Evolutionary conservation across 129 eudicot species (phyloP), one percentile per base, ranked within the genome.

Genomic region (Artemisia annua): DNA sequence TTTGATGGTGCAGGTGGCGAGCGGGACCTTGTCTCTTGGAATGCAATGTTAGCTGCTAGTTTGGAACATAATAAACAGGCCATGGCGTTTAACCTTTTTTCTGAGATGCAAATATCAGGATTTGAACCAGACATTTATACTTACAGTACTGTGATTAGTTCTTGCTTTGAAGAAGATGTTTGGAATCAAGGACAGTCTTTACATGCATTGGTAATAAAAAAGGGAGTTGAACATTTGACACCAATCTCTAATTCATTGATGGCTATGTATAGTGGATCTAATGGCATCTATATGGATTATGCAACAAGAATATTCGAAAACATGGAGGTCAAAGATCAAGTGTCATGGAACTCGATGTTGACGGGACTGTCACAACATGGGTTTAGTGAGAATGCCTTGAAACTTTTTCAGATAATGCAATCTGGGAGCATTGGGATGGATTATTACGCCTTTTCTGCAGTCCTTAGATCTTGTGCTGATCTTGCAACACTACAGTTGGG

Each of bases 301-400:
- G 92, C 95, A 50, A 15, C 89, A 61, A 77, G 61, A 67, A 24
- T 87, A 60, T 92, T 89, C 53, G 84, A 82, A 2, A 49, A 51
- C 20, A 60, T 87, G 71, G 82, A 87, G 11, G n/a, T 75, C 7
- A 89, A 77, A 74, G 98, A 92, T 67, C 76, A 46, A 19, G 95
- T 92, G 15, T 87, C 98, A 16, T 89, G 95, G 96, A 92, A 92
- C 78, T 81, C 95, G 3, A 83, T 92, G 71, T 79, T 92, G 79
- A 89, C 95, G 9, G 98, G 90, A 22, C 79, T 89, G 62, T 87
- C 98, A 44, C 96, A 89, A 58, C 77, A 78, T 22, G 98, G 98
- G 28, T 65, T 48, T 63, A 87, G 88, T 77, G 98, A 92, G 76
- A 77, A 85, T 61, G 80, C 88, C 22, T 26, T 89, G 39, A 92